phyloP scores from a whole-genome alignment of 2,329 filamentous ascomycete species.

The Talaromyces verruculosus region DNA sequence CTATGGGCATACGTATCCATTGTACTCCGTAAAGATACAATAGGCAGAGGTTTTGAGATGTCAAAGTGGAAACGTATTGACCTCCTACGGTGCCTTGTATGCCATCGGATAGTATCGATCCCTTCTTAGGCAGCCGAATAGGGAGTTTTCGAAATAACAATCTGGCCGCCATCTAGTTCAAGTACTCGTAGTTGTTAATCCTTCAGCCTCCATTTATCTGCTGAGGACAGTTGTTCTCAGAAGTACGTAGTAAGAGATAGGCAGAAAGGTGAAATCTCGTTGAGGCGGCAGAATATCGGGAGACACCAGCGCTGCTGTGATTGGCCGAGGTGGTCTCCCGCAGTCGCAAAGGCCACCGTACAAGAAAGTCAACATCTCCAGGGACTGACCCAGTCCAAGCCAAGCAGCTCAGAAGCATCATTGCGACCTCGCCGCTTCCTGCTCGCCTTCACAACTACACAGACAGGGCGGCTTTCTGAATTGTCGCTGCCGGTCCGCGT shows the following conservation, averaged over 20 bases:
- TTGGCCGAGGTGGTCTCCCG: constrained; percentile 29
- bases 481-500: constrained; percentile 21
- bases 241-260: neutral
- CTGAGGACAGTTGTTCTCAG: neutral
- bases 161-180: neutral
- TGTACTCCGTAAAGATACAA: neutral
- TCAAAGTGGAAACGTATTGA: neutral
- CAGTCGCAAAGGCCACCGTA: constrained; percentile 42
- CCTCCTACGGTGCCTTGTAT: neutral
- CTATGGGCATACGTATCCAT: neutral
- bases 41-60: neutral
- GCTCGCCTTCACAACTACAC: constrained; percentile 23
- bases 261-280: neutral
- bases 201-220: neutral
- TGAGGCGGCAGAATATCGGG: constrained; percentile 28
- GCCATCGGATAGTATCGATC: neutral
- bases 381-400: constrained; percentile 14
- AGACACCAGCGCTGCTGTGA: constrained; percentile 26
- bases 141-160: neutral
- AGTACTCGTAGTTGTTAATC: no score
- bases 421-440: constrained; percentile 26
- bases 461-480: constrained; percentile 23
- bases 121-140: neutral
- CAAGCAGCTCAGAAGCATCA: constrained; percentile 10
- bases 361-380: constrained; percentile 27